A percentile compares a stretch with the other conserved stretches of the same genome.
These are phyloP conservation scores for Albophoma yamanashiensis DNA, from an alignment of 2,329 filamentous ascomycete species.

Conservation along the genomic window DNA sequence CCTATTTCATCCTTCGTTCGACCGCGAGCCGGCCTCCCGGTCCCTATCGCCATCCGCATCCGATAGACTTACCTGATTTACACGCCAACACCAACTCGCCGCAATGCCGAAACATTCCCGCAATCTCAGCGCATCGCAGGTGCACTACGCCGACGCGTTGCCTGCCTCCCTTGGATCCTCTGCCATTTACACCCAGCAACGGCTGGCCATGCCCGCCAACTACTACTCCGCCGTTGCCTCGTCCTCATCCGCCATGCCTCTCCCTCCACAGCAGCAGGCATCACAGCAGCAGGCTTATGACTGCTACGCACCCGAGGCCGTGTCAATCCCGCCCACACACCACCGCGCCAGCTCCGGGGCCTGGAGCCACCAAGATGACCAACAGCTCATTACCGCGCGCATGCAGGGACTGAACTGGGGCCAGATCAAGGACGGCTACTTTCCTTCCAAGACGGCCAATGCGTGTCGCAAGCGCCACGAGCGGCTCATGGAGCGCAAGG, in stretches of 20 bases:
- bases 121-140: constrained; percentile 23
- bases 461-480: constrained; percentile 87
- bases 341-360: constrained; percentile 50
- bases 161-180: constrained; percentile 29
- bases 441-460: constrained; percentile 68
- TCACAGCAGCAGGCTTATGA: constrained; percentile 23
- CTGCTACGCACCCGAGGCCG: constrained; percentile 22
- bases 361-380: constrained; percentile 68
- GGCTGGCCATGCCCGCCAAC: constrained; percentile 24
- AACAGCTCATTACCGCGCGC: constrained; percentile 59
- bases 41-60: neutral
- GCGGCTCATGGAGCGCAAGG: constrained; percentile 65
- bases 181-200: constrained; percentile 30
- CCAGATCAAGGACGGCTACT: constrained; percentile 66
- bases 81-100: constrained; percentile 12
- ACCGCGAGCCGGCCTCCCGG: constrained; percentile 5
- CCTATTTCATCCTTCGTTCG: constrained; percentile 5
- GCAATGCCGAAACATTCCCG: constrained; percentile 36
- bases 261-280: constrained; percentile 20
- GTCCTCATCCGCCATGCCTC: constrained; percentile 17
- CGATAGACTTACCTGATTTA: constrained; percentile 2
- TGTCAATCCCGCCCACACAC: constrained; percentile 32
- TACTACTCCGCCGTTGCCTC: constrained; percentile 29
- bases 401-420: constrained; percentile 73
- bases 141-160: constrained; percentile 22